Conservation (phyloP, 768 basidiomycete species). For the Cyathus striatus region DNA sequence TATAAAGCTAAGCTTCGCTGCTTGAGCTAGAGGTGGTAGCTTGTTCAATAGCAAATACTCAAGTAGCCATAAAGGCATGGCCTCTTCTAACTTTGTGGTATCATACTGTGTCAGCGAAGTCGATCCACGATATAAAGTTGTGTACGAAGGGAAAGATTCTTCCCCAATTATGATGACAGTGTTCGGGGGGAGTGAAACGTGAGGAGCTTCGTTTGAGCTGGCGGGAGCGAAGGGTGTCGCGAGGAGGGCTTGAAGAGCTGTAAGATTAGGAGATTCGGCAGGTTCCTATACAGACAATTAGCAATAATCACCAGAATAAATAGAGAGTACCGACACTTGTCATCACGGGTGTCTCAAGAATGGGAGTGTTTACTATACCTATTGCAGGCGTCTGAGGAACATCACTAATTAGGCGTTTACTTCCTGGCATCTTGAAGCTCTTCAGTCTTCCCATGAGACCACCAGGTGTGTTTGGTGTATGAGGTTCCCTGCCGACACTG, state of each 20-base stretch:
- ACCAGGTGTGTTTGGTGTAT: constrained; percentile 46
- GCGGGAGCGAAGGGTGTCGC: constrained; percentile 62
- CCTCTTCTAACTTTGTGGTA: constrained; percentile 54
- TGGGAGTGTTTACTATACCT: no score
- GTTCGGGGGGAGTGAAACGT: constrained; percentile 49
- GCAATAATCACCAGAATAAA: neutral
- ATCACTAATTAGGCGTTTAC: constrained; percentile 30
- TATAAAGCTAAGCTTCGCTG: constrained; percentile 84
- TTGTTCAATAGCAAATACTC: constrained; percentile 79
- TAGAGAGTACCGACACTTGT: no score
- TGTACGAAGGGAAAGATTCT: constrained; percentile 72
- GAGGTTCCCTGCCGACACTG: constrained; percentile 22
- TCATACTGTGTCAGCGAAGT: constrained; percentile 47
- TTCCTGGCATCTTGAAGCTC: constrained; percentile 61
- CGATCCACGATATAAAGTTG: constrained; percentile 69
- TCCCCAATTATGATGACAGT: constrained; percentile 77
- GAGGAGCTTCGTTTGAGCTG: constrained; percentile 65
- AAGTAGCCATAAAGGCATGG: constrained; percentile 83
- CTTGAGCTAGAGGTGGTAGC: constrained; percentile 40
- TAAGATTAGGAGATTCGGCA: constrained; percentile 30
- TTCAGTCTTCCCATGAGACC: constrained; percentile 80
- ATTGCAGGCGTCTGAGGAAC: no score
- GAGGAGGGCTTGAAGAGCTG: constrained; percentile 51
- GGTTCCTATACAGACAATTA: constrained; percentile 7
- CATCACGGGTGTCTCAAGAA: no score